Conservation (phyloP, 2,329 filamentous ascomycete species). For the Fusarium bactridioides region DNA sequence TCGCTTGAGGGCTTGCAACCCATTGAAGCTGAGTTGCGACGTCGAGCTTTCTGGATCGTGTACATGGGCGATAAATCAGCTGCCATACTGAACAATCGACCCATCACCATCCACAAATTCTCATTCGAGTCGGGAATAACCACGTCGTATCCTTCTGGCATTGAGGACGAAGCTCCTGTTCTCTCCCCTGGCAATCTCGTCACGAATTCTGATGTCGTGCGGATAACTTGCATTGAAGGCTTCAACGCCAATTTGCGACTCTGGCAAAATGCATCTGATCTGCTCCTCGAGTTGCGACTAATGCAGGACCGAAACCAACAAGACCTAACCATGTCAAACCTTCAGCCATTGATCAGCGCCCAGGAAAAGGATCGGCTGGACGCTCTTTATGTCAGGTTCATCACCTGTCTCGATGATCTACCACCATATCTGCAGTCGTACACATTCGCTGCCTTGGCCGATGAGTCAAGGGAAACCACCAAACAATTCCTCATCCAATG, state of each 20-base stretch:
- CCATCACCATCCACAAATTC: slow-evolving; percentile 54
- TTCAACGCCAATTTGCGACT: slow-evolving; percentile 54
- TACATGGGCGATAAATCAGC: slow-evolving; percentile 53
- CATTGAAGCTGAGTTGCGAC: slow-evolving; percentile 50
- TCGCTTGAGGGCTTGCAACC: slow-evolving; percentile 47
- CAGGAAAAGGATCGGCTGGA: slow-evolving; percentile 47
- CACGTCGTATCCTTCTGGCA: slow-evolving; percentile 45
- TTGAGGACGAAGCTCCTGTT: slow-evolving; percentile 37
- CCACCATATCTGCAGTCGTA: slow-evolving; percentile 48
- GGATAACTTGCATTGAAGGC: slow-evolving; percentile 47
- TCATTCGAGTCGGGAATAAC: slow-evolving; percentile 53
- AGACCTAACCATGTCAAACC: not conserved
- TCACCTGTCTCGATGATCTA: slow-evolving; percentile 51
- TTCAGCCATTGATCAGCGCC: slow-evolving; percentile 17
- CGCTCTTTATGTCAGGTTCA: slow-evolving; percentile 49
- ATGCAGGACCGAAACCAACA: slow-evolving; percentile 40
- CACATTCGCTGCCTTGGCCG: slow-evolving; percentile 26
- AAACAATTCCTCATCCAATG: slow-evolving; percentile 50
- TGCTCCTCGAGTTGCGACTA: slow-evolving; percentile 48
- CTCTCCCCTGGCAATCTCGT: slow-evolving; percentile 24
- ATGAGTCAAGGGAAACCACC: slow-evolving; percentile 29
- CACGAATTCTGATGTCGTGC: slow-evolving; percentile 12
- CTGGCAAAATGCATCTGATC: slow-evolving; percentile 52
- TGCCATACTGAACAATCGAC: slow-evolving; percentile 50
- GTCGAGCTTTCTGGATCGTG: slow-evolving; percentile 50